Conservation (phyloP, 1,284 basidiomycete genomes). For the Irpex sp. region DNA sequence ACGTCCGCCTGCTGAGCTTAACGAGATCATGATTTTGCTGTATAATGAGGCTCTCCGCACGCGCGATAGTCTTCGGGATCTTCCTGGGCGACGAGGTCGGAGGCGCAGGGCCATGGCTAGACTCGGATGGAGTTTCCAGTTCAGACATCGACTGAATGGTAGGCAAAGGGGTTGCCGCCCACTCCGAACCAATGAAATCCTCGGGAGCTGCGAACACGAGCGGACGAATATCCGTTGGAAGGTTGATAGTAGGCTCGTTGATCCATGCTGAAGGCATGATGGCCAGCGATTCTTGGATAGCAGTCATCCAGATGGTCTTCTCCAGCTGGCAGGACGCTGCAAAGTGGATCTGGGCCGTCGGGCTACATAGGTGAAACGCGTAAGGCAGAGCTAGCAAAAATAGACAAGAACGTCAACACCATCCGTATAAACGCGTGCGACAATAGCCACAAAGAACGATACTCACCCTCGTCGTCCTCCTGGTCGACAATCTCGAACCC, state of each 20-base stretch:
- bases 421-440: not conserved
- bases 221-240: conserved; percentile 35
- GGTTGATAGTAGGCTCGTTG: conserved; percentile 58
- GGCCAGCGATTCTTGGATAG: conserved; percentile 49
- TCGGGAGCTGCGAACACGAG: conserved; percentile 1
- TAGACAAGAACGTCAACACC: conserved; percentile 7
- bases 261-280: conserved; percentile 40
- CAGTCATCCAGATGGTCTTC: conserved; percentile 79
- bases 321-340: conserved; percentile 80
- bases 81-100: conserved; percentile 15
- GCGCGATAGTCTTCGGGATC: conserved; percentile 18
- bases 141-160: conserved; percentile 65
- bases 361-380: conserved; percentile 72
- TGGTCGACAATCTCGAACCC: conserved; percentile 72
- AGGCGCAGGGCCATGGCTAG: conserved; percentile 20
- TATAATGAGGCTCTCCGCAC: conserved; percentile 22
- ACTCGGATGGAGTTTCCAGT: conserved; percentile 29
- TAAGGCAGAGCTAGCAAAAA: conserved; percentile 68
- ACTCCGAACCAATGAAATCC: conserved; percentile 2
- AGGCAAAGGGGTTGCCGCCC: conserved; percentile 30
- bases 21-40: conserved; percentile 18
- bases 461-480: conserved; percentile 63
- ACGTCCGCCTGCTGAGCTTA: conserved; percentile 43
- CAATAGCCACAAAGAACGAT: conserved; percentile 10
- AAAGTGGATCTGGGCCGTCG: conserved; percentile 76